Base-by-base conservation (phyloP, 768 basidiomycete genomes). In the Phylloporus sp. region DNA sequence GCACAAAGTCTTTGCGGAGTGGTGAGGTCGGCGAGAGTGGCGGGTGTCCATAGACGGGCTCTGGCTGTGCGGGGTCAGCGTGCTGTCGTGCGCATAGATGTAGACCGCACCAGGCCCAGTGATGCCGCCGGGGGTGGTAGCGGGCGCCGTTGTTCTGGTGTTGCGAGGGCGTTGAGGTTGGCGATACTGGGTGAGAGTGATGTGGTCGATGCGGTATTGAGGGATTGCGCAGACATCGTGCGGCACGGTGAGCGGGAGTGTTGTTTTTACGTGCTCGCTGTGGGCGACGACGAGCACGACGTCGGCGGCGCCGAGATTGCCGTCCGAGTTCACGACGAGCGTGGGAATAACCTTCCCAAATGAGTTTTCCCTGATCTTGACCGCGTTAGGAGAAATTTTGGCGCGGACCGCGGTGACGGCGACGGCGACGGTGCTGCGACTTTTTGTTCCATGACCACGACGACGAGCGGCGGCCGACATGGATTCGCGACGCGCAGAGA, bases 1-100 rank as follows among this genome's bases (percentile, higher is more conserved):
- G 72, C 11, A 77, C 65, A 54, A 76, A 77, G 24, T 74, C 76
- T 53, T 86, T 82, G 11, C 87, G 75, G 8, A 90, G 77, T 11
- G 87, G 87, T 80, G 80, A 7, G 86, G 81, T 28, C 85, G 71
- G 48, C 60, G 61, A 53, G 28, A 50, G 53, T 38, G 64, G 54
- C 9, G 63, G 66, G 15, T 68, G 65, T 42, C 69, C 70, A 41
- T 64, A 68, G 35, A 75, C 73, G 4, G 74, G 72, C 46, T 75
- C 71, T 42, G 73, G 74, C 74, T 77, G 55, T 36, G 37, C 37
- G 42, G 23, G 17, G 49, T 35, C 43, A 44, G 32, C 26, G 34
- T 28, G 17, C 17, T 49, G 53, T 23, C 22, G 31, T 18, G 44
- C 29, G 37, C 9, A 34, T 6, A 22, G 34, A 43, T 29, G 40